Percentiles rank a stretch among this genome's conserved stretches.
phyloP scores from a whole-genome alignment of 1,284 basidiomycete species.

The Pyrrhoderma lamaoense region DNA sequence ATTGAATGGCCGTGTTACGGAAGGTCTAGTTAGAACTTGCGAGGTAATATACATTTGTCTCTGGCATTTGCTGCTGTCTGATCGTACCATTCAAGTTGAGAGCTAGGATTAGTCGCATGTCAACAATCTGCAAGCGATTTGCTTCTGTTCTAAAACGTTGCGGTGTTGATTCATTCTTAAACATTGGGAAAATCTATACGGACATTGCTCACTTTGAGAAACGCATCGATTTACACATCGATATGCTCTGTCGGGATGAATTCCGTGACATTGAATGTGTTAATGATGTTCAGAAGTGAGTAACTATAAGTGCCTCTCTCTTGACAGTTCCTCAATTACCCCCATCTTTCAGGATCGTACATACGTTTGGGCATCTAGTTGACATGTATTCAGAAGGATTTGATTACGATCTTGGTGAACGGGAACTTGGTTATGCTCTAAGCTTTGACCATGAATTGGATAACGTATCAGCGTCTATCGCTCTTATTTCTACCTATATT shows the following conservation, averaged over 20 bases:
- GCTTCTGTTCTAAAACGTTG: conserved; percentile 73
- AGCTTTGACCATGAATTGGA: conserved; percentile 87
- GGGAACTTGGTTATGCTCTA: conserved; percentile 75
- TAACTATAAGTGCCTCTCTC: conserved; percentile 10
- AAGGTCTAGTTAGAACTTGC: conserved; percentile 81
- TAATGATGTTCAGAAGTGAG: conserved; percentile 78
- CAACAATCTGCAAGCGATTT: conserved; percentile 82
- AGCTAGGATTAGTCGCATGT: conserved; percentile 70
- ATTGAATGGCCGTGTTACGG: conserved; percentile 72
- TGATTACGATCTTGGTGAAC: conserved; percentile 81
- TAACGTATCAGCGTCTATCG: conserved; percentile 84
- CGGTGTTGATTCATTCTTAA: conserved; percentile 77
- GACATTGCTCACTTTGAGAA: conserved; percentile 88
- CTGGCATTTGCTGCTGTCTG: background rate
- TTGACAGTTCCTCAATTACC: background rate
- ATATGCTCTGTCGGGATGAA: conserved; percentile 76
- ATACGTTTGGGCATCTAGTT: conserved; percentile 85
- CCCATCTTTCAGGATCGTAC: conserved; percentile 57
- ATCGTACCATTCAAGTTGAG: conserved; percentile 49
- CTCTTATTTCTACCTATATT: conserved; percentile 82
- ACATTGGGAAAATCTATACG: conserved; percentile 74
- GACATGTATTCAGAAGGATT: conserved; percentile 78
- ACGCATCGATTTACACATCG: conserved; percentile 86
- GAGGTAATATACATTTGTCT: conserved; percentile 47
- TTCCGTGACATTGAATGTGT: conserved; percentile 92